Evolutionary conservation across 2,329 filamentous ascomycete genomes (phyloP).

Genomic region (Calonectria crousiana): DNA sequence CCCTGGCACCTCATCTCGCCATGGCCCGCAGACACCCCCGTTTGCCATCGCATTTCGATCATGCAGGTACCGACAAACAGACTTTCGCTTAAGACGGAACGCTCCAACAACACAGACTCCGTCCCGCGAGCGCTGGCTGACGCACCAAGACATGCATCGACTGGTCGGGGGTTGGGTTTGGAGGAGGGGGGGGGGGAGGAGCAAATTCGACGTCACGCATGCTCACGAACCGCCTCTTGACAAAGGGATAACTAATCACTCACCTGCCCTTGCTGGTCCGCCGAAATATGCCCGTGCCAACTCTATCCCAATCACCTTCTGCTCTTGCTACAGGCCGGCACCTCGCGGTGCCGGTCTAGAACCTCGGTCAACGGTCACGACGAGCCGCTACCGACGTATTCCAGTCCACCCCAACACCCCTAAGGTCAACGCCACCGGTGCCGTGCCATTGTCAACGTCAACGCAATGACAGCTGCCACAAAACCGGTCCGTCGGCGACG

Average conservation of each 20-base stretch:
- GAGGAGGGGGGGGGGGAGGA: no score
- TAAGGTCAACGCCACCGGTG: background rate
- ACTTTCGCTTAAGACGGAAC: conserved; percentile 14
- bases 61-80: conserved; percentile 38
- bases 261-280: conserved; percentile 19
- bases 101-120: background rate
- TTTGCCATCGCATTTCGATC: conserved; percentile 34
- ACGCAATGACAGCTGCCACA: conserved; percentile 10
- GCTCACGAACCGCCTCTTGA: conserved; percentile 1
- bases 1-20: conserved; percentile 32
- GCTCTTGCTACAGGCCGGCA: background rate
- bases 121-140: background rate
- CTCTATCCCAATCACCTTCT: conserved; percentile 18
- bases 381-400: background rate
- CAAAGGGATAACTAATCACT: conserved; percentile 16
- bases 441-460: background rate
- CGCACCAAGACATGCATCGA: background rate
- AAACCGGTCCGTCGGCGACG: background rate
- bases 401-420: background rate
- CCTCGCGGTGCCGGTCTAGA: conserved; percentile 5
- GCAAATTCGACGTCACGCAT: background rate
- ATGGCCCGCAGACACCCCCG: conserved; percentile 35
- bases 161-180: background rate
- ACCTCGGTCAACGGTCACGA: conserved; percentile 5
- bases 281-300: conserved; percentile 25